phyloP scores from a whole-genome alignment of 257 asterid species.

The Phtheirospermum japonicum region DNA sequence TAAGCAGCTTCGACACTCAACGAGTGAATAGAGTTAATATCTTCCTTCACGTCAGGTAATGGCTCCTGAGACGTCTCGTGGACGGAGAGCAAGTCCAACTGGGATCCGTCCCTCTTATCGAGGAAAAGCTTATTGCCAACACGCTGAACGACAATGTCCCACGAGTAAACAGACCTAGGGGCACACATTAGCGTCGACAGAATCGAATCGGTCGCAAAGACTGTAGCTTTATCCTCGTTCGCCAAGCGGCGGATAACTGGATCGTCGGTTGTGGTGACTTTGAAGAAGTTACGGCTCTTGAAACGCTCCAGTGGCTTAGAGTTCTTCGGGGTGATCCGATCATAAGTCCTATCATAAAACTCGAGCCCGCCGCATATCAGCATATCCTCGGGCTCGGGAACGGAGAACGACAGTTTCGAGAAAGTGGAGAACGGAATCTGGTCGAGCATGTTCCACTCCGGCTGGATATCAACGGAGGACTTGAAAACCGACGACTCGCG shows the following conservation, averaged over 20 bases:
- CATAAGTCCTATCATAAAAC: slow-evolving; percentile 80
- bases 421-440: slow-evolving; percentile 96
- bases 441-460: slow-evolving; percentile 98
- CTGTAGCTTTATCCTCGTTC: slow-evolving; percentile 95
- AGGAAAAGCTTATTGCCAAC: slow-evolving; percentile 92
- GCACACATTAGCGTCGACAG: slow-evolving; percentile 88
- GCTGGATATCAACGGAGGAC: slow-evolving; percentile 93
- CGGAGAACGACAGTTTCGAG: slow-evolving; percentile 74
- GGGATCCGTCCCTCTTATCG: slow-evolving; percentile 94
- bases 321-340: slow-evolving; percentile 81
- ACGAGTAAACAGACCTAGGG: slow-evolving; percentile 88
- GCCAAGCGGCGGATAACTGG: slow-evolving; percentile 94
- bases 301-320: slow-evolving; percentile 72
- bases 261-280: slow-evolving; percentile 91
- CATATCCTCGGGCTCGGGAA: slow-evolving; percentile 84
- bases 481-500: slow-evolving; percentile 82
- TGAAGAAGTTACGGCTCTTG: slow-evolving; percentile 87
- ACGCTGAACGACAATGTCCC: slow-evolving; percentile 93
- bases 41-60: slow-evolving; percentile 89
- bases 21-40: slow-evolving; percentile 80
- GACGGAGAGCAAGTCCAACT: slow-evolving; percentile 82
- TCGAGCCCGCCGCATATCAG: slow-evolving; percentile 83
- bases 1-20: slow-evolving; percentile 92
- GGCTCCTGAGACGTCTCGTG: slow-evolving; percentile 98
- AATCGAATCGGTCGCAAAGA: slow-evolving; percentile 83